Base-by-base conservation (phyloP, 2,329 filamentous ascomycete genomes). In the Monosporascus cannonballus region DNA sequence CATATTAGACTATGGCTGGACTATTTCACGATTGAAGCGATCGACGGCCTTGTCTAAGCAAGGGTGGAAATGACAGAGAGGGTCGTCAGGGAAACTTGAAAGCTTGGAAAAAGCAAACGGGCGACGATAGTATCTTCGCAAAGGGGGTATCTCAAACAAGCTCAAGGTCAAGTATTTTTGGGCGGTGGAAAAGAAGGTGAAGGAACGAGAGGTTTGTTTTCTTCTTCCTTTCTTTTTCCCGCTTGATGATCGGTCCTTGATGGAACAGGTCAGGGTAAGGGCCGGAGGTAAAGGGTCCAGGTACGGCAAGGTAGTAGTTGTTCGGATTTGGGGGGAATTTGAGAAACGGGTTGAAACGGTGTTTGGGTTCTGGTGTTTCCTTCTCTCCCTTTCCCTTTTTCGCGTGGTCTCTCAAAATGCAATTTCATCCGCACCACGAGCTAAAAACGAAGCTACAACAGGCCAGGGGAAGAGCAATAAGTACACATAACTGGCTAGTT, bases 1-100 rank as follows among this genome's bases (percentile, higher is more conserved):
- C 66, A 68, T 68, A 63, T 66, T 67, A 62, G 61, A 59, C 61
- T 65, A 66, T 62, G 58, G 54, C 48, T 55, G 57, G 60, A 51
- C 46, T 44, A 56, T 53, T 59, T 56, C 55, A 54, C 51, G 53
- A 59, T 51, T 54, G 54, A 57, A 49, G 49, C 14, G 56, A 53
- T 57, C 18, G 49, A 49, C 37, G n/a, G 38, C 18, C 47, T 51
- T 44, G 50, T 48, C 51, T 54, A 54, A 56, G 11, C 53, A 52
- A 56, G 54, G 56, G 56, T 59, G 39, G 36, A 46, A 56, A 52
- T 56, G 52, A 59, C 54, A 52, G 54, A 60, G 52, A 46, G 24
- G 14, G 5, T 25, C 25, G 42, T 46, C 22, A n/a, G 7, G 24
- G 45, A 57, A 59, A 53, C 56, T 48, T 51, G 48, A 46, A 41